Evolutionary conservation across 805 yeast genomes (phyloP).

Genomic region (Grigorovia jiainica): DNA sequence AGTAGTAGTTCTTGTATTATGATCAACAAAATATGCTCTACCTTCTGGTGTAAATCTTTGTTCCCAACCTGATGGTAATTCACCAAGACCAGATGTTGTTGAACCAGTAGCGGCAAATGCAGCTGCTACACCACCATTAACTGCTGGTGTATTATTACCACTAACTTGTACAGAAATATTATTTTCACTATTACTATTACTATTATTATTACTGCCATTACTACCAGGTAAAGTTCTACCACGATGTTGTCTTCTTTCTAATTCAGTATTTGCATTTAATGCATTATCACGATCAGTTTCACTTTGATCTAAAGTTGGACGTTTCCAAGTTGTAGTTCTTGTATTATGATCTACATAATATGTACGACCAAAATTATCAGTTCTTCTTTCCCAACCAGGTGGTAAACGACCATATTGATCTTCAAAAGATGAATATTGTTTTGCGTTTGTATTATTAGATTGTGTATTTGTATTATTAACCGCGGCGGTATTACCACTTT

Average conservation of each 20-base stretch:
- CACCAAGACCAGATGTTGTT: conserved; percentile 93
- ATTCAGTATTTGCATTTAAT: conserved; percentile 63
- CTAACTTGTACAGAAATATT: conserved; percentile 36
- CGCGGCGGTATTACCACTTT: conserved; percentile 15
- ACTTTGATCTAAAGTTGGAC: conserved; percentile 78
- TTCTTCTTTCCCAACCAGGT: conserved; percentile 98
- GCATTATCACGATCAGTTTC: conserved; percentile 56
- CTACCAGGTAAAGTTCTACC: conserved; percentile 79
- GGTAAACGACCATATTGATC: conserved; percentile 96
- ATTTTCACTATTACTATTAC: neutral
- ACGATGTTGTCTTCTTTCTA: conserved; percentile 84
- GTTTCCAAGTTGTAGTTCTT: conserved; percentile 97
- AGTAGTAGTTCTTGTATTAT: conserved; percentile 97
- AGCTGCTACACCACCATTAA: conserved; percentile 48
- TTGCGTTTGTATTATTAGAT: conserved; percentile 16
- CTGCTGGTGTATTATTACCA: conserved; percentile 36
- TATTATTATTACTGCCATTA: conserved; percentile 7
- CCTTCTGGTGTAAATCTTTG: conserved; percentile 97
- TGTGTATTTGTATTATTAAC: conserved; percentile 11
- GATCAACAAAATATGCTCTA: conserved; percentile 96
- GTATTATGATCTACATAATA: conserved; percentile 97
- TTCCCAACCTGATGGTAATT: conserved; percentile 98
- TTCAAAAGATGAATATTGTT: conserved; percentile 87
- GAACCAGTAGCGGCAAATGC: conserved; percentile 65
- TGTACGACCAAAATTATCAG: conserved; percentile 94